These are phyloP conservation scores for Geranium incanum DNA, from an alignment of 441 rosid genomes.

Conservation along the genomic window DNA sequence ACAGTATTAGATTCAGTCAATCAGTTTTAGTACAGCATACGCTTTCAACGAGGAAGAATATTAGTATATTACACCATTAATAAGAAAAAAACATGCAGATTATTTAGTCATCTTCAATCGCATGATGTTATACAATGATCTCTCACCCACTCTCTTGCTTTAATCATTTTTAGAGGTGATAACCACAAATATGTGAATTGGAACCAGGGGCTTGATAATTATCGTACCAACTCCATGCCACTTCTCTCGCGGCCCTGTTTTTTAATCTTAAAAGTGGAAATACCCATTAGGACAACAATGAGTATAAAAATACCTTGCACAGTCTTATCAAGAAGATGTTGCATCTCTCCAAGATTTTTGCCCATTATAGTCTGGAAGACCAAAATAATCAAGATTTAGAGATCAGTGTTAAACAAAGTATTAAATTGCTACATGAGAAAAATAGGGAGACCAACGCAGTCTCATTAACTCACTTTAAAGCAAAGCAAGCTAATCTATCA, in stretches of 20 bases:
- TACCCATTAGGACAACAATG: neutral
- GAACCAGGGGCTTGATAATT: neutral
- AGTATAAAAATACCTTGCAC: conserved; percentile 55
- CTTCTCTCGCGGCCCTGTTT: neutral
- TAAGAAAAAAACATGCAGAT: too few species aligned
- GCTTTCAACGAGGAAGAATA: neutral
- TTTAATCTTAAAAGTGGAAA: neutral
- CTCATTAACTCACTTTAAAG: neutral
- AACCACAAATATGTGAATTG: too few species aligned
- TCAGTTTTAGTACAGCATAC: neutral
- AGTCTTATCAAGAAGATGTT: conserved; percentile 70
- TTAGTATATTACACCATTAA: neutral
- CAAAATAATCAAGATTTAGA: conserved; percentile 23
- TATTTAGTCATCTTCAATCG: too few species aligned
- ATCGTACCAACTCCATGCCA: too few species aligned
- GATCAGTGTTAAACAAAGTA: conserved; percentile 13
- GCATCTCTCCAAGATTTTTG: conserved; percentile 48
- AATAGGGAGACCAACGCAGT: neutral
- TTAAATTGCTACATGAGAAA: neutral
- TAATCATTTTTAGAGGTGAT: too few species aligned
- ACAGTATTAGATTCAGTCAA: neutral
- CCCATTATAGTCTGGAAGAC: conserved; percentile 48
- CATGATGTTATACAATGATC: too few species aligned
- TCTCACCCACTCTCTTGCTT: too few species aligned
- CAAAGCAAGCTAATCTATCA: neutral